phyloP scores from a whole-genome alignment of 768 basidiomycete genomes.

The Psilocybe subaeruginosa region DNA sequence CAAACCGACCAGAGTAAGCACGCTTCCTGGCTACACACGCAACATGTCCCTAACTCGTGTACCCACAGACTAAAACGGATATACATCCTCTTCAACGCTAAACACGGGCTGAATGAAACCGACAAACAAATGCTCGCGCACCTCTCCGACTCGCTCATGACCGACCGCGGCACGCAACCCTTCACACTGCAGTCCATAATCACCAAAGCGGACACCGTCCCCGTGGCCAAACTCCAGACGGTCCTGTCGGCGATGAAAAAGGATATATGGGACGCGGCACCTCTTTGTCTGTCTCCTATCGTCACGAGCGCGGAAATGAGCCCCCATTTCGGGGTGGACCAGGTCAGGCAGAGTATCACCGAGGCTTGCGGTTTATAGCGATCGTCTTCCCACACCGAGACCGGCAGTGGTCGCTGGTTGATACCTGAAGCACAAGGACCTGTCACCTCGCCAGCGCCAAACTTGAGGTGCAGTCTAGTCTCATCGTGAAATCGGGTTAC shows the following conservation, averaged over 20 bases:
- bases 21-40: neutral
- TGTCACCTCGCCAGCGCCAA: no score
- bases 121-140: conserved; percentile 67
- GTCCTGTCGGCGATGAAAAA: conserved; percentile 45
- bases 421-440: no score
- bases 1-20: conserved; percentile 62
- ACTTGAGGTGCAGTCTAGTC: no score
- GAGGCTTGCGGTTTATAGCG: conserved; percentile 52
- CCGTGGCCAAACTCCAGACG: conserved; percentile 31
- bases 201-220: conserved; percentile 68
- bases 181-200: conserved; percentile 75
- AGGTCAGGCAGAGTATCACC: conserved; percentile 57
- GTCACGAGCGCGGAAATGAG: conserved; percentile 55
- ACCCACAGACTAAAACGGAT: conserved; percentile 62
- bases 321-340: conserved; percentile 57
- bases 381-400: neutral
- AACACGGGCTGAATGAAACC: conserved; percentile 57
- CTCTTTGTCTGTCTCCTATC: conserved; percentile 69
- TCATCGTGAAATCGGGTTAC: no score
- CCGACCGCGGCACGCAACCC: conserved; percentile 37
- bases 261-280: conserved; percentile 56
- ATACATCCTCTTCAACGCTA: conserved; percentile 71
- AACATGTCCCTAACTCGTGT: conserved; percentile 3
- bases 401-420: neutral
- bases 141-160: conserved; percentile 45